A percentile compares a stretch with the other conserved stretches of the same genome.
Conservation (phyloP, 441 rosid species). For the Capsella rubella region DNA sequence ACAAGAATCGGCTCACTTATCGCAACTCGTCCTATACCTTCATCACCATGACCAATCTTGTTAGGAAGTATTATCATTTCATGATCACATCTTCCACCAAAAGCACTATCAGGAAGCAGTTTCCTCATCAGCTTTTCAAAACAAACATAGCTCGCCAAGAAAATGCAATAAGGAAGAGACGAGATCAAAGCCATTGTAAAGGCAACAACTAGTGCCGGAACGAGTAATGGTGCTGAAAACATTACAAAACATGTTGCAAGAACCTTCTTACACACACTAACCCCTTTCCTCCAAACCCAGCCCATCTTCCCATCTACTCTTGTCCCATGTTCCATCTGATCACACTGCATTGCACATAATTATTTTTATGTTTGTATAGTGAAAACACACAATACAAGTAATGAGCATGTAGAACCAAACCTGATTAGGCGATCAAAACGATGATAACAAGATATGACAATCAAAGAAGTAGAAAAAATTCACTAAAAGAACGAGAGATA, state of each 20-base stretch:
- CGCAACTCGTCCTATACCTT: conserved; percentile 1
- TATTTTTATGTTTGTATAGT: not conserved
- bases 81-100: conserved; percentile 34
- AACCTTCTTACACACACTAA: conserved; percentile 63
- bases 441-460: not conserved
- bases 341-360: not conserved
- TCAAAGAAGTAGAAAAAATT: conserved; percentile 9
- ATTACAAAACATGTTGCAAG: conserved; percentile 60
- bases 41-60: conserved; percentile 26
- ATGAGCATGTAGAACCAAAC: conserved; percentile 23
- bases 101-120: conserved; percentile 63
- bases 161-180: conserved; percentile 66
- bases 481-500: not conserved
- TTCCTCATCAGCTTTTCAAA: conserved; percentile 70
- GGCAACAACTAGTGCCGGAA: conserved; percentile 70
- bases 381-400: not conserved
- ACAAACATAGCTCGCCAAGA: conserved; percentile 74
- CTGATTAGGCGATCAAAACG: conserved; percentile 35
- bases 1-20: conserved; percentile 21
- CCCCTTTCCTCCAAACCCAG: conserved; percentile 60
- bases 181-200: conserved; percentile 64
- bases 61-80: not conserved
- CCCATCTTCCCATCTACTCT: conserved; percentile 41
- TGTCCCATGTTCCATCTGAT: conserved; percentile 43
- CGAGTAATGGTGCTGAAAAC: conserved; percentile 62